Evolutionary conservation across 2,329 filamentous ascomycete genomes (phyloP), one percentile per base, ranked within the genome.

Genomic region (Magnaporthiopsis incrustans): DNA sequence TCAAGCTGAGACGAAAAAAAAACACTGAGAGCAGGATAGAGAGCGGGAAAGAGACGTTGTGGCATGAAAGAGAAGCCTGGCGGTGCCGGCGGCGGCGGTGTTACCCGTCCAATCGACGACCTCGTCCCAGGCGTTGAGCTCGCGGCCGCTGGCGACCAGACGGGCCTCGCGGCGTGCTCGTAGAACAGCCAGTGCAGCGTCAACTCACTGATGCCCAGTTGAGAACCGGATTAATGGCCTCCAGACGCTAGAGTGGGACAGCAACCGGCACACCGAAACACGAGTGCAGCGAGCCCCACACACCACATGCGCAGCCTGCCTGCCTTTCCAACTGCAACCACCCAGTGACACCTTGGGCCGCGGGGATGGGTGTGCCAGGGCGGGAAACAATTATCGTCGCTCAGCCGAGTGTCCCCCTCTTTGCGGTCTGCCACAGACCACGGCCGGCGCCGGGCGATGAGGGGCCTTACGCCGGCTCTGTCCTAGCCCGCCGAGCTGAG

Each of bases 121-220:
- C 65, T 85, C 81, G 71, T 97, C 93, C 88, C 89, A 92, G 69
- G 81, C 77, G 5, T 79, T 90, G 74, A 85, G 87, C 53, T 83
- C 78, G 59, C 87, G 80, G 1, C 89, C 89, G 78, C 75, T 87
- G 69, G 67, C 77, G 67, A 73, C 80, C 61, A 85, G 81, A 62
- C 76, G 78, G 70, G 81, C 82, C 74, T 90, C 89, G 65, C 92
- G 81, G 58, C 78, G 77, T 93, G 89, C 78, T 98, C 93, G 76
- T 97, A 98, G 70, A 97, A 78, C 71, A 96, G 88, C 92, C 92
- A 97, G 75, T 98, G 93, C 71, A 97, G 76, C 6, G 93, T 95
- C 68, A 89, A 93, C 79, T 97, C 94, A 2, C 89, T 89, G 25
- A 96, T 92, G 30, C 94, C 93, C 0, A 98, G 81, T n/a, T n/a